Evolutionary conservation across 2,329 filamentous ascomycete genomes (phyloP).

Genomic region (Ophiocordyceps sinensis): DNA sequence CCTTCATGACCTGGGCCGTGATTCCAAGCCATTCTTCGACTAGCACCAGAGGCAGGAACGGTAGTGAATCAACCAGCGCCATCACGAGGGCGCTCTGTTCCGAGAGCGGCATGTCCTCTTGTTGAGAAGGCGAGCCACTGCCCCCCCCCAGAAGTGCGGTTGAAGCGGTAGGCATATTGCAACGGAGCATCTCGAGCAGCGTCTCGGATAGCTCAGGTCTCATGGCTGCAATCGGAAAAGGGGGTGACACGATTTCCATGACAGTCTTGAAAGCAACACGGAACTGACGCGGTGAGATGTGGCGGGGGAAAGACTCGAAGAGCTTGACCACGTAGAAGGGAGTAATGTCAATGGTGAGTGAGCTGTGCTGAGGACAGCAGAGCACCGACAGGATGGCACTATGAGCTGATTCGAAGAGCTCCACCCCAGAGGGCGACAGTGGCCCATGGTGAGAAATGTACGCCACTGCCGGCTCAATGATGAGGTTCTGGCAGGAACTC

Average conservation of each 20-base stretch:
- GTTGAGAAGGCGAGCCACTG: conserved; percentile 15
- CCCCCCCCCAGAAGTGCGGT: conserved; percentile 26
- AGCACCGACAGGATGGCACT: conserved; percentile 68
- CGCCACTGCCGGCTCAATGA: conserved; percentile 58
- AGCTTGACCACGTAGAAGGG: conserved; percentile 76
- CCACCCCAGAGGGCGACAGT: conserved; percentile 30
- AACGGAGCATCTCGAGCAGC: conserved; percentile 63
- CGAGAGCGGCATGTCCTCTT: conserved; percentile 34
- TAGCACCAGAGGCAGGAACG: conserved; percentile 52
- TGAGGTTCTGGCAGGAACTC: conserved; percentile 52
- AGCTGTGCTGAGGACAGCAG: conserved; percentile 62
- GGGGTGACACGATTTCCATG: conserved; percentile 67
- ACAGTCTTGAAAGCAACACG: conserved; percentile 76
- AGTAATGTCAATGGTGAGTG: conserved; percentile 54
- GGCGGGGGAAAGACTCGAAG: conserved; percentile 63
- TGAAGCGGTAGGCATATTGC: conserved; percentile 38
- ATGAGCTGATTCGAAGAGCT: conserved; percentile 79
- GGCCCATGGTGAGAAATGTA: conserved; percentile 45
- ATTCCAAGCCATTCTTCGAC: conserved; percentile 72
- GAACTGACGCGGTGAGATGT: conserved; percentile 74
- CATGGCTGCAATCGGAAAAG: conserved; percentile 55
- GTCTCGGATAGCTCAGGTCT: conserved; percentile 70
- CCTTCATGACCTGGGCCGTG: conserved; percentile 51
- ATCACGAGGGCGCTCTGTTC: conserved; percentile 67
- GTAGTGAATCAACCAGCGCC: conserved; percentile 65